A percentile compares a stretch with the other conserved stretches of the same genome.
phyloP scores from a whole-genome alignment of 768 basidiomycete genomes.

The Pleurotus giganteus region DNA sequence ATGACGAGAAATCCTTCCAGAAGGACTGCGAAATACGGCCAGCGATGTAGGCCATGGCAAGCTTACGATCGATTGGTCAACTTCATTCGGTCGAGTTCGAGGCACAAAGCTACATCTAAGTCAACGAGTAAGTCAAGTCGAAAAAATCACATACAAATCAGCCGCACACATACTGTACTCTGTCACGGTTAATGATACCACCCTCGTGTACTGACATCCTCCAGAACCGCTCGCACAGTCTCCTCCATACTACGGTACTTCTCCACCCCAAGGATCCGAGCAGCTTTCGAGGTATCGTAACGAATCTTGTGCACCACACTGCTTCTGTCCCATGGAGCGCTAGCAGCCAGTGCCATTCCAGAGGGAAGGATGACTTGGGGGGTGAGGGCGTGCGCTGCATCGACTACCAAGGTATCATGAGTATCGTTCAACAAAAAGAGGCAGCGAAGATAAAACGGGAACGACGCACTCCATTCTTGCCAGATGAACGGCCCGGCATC shows the following conservation, averaged over 20 bases:
- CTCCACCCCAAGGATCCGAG: slow-evolving; percentile 9
- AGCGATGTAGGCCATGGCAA: slow-evolving; percentile 92
- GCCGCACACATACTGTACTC: too few species aligned
- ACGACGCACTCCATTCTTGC: slow-evolving; percentile 20
- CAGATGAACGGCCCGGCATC: slow-evolving; percentile 11
- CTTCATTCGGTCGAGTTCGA: slow-evolving; percentile 93
- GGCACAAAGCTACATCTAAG: too few species aligned
- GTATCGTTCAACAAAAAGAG: too few species aligned
- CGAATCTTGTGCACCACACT: not conserved
- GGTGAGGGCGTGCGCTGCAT: slow-evolving; percentile 6
- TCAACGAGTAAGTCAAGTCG: too few species aligned
- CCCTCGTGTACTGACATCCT: slow-evolving; percentile 10
- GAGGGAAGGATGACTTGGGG: slow-evolving; percentile 1
- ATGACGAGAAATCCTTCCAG: slow-evolving; percentile 93
- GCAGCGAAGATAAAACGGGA: not conserved
- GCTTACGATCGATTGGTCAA: slow-evolving; percentile 96
- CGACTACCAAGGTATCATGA: slow-evolving; percentile 13
- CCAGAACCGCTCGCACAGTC: slow-evolving; percentile 6
- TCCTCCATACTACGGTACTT: slow-evolving; percentile 12
- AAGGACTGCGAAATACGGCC: slow-evolving; percentile 91
- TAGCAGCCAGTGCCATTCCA: not conserved
- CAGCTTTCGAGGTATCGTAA: slow-evolving; percentile 9
- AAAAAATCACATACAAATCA: too few species aligned
- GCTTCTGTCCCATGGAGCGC: not conserved
- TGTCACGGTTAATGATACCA: too few species aligned